phyloP scores from a whole-genome alignment of 1,284 basidiomycete genomes.

The Leccinum variabile region DNA sequence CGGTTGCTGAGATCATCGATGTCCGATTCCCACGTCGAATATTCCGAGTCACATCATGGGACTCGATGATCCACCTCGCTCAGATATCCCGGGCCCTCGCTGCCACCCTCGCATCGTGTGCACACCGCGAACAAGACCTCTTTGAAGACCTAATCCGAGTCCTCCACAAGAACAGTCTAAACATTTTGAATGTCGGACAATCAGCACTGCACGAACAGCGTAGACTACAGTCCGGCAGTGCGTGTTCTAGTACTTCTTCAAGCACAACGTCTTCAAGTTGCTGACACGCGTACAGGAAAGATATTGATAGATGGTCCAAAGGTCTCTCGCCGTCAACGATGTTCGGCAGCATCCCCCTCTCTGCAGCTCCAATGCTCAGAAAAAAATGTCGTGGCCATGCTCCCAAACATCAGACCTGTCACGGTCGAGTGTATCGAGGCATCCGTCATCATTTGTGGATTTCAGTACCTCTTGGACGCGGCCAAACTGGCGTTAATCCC shows the following conservation, averaged over 20 bases:
- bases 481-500: constrained; percentile 40
- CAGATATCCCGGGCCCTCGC: constrained; percentile 29
- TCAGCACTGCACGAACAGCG: constrained; percentile 62
- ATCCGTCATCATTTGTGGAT: constrained; percentile 52
- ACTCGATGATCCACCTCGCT: no score
- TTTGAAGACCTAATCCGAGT: constrained; percentile 67
- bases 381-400: constrained; percentile 67
- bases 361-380: constrained; percentile 78
- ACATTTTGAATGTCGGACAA: constrained; percentile 61
- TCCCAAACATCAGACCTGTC: constrained; percentile 58
- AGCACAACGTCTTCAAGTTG: no score
- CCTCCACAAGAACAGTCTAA: constrained; percentile 55
- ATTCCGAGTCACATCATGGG: no score
- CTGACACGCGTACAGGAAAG: no score
- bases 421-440: constrained; percentile 56
- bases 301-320: constrained; percentile 49
- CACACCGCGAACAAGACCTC: constrained; percentile 66
- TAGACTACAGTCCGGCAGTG: constrained; percentile 46
- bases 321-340: constrained; percentile 62
- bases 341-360: constrained; percentile 72
- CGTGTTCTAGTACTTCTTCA: no score
- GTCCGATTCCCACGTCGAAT: no score
- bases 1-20: no score
- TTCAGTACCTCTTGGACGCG: constrained; percentile 56
- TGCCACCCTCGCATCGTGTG: constrained; percentile 41